Percentiles rank a stretch among this genome's conserved stretches.
Evolutionary conservation across 768 basidiomycete species (phyloP).

Genomic region (Lactarius hatsudake): DNA sequence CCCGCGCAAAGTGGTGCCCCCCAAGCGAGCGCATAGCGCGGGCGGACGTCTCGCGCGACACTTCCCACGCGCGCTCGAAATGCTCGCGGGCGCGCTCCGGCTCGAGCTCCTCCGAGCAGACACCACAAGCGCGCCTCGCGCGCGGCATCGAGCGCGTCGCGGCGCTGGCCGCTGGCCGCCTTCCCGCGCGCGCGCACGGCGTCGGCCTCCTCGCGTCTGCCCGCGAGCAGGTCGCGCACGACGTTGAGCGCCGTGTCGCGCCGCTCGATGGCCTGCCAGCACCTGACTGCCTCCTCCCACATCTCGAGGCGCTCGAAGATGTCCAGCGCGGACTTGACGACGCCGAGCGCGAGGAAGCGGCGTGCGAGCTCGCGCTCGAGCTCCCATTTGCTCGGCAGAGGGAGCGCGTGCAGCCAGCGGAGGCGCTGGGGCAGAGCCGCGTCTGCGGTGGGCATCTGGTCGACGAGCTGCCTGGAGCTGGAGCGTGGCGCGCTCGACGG

Average conservation of each 20-base stretch:
- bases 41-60: slow-evolving; percentile 78
- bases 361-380: slow-evolving; percentile 87
- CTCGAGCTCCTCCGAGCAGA: slow-evolving; percentile 88
- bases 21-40: slow-evolving; percentile 92
- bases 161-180: slow-evolving; percentile 39
- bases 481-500: slow-evolving; percentile 87
- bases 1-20: slow-evolving; percentile 70
- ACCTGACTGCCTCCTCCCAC: slow-evolving; percentile 97
- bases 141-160: slow-evolving; percentile 53
- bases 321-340: slow-evolving; percentile 84
- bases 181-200: slow-evolving; percentile 54
- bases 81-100: slow-evolving; percentile 64
- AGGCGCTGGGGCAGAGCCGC: slow-evolving; percentile 72
- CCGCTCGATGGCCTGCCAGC: slow-evolving; percentile 79
- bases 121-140: slow-evolving; percentile 94
- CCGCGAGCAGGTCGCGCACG: slow-evolving; percentile 83
- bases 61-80: slow-evolving; percentile 80
- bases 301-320: slow-evolving; percentile 94
- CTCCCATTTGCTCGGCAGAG: slow-evolving; percentile 89
- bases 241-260: slow-evolving; percentile 75
- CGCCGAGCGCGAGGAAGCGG: slow-evolving; percentile 81
- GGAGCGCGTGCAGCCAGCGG: slow-evolving; percentile 74
- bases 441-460: slow-evolving; percentile 92
- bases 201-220: slow-evolving; percentile 81
- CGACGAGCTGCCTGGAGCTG: slow-evolving; percentile 94